Conservation (phyloP, 345 rosid species). For the Lumnitzera racemosa region DNA sequence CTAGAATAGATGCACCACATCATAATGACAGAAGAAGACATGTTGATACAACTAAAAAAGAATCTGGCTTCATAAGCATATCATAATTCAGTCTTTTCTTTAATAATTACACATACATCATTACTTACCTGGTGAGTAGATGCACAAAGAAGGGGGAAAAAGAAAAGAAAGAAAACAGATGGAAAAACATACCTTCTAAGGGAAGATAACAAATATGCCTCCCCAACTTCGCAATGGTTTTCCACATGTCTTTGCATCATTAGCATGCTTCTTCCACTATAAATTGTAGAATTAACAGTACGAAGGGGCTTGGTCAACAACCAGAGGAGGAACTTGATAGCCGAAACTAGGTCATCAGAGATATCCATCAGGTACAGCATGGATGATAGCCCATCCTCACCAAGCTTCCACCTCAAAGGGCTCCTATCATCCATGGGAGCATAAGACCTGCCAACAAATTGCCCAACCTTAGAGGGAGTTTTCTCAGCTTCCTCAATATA, state of each 20-base stretch:
- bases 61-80: too few species aligned
- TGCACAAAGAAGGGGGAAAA: too few species aligned
- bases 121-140: background rate
- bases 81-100: too few species aligned
- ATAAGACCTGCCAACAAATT: slow-evolving; percentile 36
- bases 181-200: slow-evolving; percentile 57
- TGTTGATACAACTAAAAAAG: too few species aligned
- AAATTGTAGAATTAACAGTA: slow-evolving; percentile 48
- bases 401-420: slow-evolving; percentile 68
- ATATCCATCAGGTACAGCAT: slow-evolving; percentile 73
- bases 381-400: slow-evolving; percentile 79
- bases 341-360: slow-evolving; percentile 64
- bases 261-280: slow-evolving; percentile 61
- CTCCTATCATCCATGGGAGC: slow-evolving; percentile 54
- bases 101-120: background rate
- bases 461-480: slow-evolving; percentile 50
- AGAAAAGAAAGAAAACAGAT: background rate
- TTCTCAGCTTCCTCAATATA: slow-evolving; percentile 78
- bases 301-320: slow-evolving; percentile 68
- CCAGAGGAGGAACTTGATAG: slow-evolving; percentile 83
- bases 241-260: slow-evolving; percentile 57
- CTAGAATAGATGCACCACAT: too few species aligned
- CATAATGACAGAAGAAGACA: too few species aligned
- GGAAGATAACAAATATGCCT: slow-evolving; percentile 66
- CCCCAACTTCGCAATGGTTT: slow-evolving; percentile 74